Percentiles rank a stretch among this genome's conserved stretches.
Conservation (phyloP, 371 early-diverging fungal genomes). For the Lichtheimia hyalospora region DNA sequence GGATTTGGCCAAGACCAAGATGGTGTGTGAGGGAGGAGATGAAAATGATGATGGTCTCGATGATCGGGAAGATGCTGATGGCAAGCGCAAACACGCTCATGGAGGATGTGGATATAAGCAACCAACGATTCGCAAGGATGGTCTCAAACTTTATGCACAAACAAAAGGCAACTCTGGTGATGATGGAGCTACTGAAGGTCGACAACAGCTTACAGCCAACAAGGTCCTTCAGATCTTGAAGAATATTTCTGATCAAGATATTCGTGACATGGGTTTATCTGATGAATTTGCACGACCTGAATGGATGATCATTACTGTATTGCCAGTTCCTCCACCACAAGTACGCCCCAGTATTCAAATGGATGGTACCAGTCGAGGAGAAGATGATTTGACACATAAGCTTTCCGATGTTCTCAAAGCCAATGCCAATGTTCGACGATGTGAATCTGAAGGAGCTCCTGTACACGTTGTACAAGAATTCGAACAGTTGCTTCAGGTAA, state of each 20-base stretch:
- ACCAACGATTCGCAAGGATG: constrained; percentile 91
- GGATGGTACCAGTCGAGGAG: constrained; percentile 91
- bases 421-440: constrained; percentile 87
- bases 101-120: constrained; percentile 96
- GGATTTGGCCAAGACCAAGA: constrained; percentile 88
- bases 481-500: constrained; percentile 89
- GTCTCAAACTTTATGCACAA: constrained; percentile 81
- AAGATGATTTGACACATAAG: constrained; percentile 99
- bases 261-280: constrained; percentile 89
- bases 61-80: constrained; percentile 45
- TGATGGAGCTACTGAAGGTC: constrained; percentile 64
- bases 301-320: constrained; percentile 96
- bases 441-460: constrained; percentile 97
- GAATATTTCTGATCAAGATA: constrained; percentile 91
- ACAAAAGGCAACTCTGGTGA: constrained; percentile 61
- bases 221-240: constrained; percentile 89
- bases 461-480: constrained; percentile 95
- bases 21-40: constrained; percentile 86
- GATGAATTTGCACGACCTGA: constrained; percentile 96
- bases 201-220: constrained; percentile 77
- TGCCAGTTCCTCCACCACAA: constrained; percentile 98
- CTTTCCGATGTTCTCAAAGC: constrained; percentile 97
- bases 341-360: constrained; percentile 99
- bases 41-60: constrained; percentile 57
- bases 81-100: constrained; percentile 62